Percentiles rank a stretch among this genome's conserved stretches.
Evolutionary conservation across 129 eudicot species (phyloP).

Genomic region (Smallanthus sonchifolius): DNA sequence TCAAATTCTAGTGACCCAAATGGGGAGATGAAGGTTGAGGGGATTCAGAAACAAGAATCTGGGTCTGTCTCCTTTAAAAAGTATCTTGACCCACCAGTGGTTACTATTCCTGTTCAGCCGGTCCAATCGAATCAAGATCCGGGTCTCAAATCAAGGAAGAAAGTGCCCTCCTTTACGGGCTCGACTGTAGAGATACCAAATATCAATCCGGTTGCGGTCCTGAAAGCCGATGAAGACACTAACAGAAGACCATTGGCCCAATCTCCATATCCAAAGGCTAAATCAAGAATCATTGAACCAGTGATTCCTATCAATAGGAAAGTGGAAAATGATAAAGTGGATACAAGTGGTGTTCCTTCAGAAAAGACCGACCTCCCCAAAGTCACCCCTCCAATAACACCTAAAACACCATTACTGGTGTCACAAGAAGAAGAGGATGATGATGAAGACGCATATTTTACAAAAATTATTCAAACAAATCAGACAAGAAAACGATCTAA

Average conservation of each 20-base stretch:
- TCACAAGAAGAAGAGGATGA: slow-evolving; percentile 30
- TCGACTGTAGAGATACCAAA: slow-evolving; percentile 24
- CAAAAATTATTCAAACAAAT: slow-evolving; percentile 15
- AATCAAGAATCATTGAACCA: slow-evolving; percentile 54
- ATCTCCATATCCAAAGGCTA: slow-evolving; percentile 38
- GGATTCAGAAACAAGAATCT: slow-evolving; percentile 15
- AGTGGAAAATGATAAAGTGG: slow-evolving; percentile 12
- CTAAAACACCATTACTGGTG: slow-evolving; percentile 36
- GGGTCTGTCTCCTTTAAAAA: slow-evolving; percentile 36
- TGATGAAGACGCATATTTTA: slow-evolving; percentile 34
- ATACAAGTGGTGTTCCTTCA: slow-evolving; percentile 33
- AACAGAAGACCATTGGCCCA: neutral
- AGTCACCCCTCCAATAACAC: slow-evolving; percentile 40
- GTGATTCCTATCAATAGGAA: slow-evolving; percentile 24
- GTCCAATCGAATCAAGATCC: slow-evolving; percentile 18
- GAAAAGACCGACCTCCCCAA: slow-evolving; percentile 15
- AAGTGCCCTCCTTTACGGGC: slow-evolving; percentile 7
- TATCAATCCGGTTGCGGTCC: slow-evolving; percentile 19
- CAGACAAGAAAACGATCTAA: slow-evolving; percentile 20
- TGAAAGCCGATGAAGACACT: slow-evolving; percentile 15
- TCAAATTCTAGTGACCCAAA: slow-evolving; percentile 5
- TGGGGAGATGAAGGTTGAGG: slow-evolving; percentile 13
- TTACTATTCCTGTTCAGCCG: neutral
- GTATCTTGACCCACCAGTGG: slow-evolving; percentile 17
- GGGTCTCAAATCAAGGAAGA: slow-evolving; percentile 20